Evolutionary conservation across 345 rosid species (phyloP).

Genomic region (Mallotus nudiflorus): DNA sequence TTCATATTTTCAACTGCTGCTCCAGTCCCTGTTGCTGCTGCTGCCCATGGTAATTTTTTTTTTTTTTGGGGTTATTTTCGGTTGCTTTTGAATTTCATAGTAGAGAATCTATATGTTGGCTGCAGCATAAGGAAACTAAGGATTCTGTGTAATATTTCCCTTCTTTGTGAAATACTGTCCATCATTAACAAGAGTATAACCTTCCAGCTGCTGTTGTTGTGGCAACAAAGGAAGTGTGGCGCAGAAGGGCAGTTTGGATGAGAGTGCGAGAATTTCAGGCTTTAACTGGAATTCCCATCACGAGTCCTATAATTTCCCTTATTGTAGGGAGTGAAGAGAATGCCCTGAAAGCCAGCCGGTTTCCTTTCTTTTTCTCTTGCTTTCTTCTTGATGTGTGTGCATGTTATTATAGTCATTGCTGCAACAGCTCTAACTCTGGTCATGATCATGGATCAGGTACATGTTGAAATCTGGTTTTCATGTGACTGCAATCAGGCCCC

Average conservation of each 20-base stretch:
- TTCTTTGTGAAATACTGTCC: not conserved
- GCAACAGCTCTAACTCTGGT: slow-evolving; percentile 19
- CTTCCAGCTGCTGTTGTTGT: slow-evolving; percentile 77
- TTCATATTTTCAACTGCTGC: slow-evolving; percentile 87
- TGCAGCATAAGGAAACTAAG: no score
- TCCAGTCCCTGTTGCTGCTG: slow-evolving; percentile 81
- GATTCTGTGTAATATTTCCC: no score
- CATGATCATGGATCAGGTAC: slow-evolving; percentile 45
- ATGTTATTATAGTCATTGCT: not conserved
- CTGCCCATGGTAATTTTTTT: slow-evolving; percentile 76
- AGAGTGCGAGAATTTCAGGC: slow-evolving; percentile 66
- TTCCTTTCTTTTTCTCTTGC: slow-evolving; percentile 18
- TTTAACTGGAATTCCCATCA: slow-evolving; percentile 68
- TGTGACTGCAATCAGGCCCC: slow-evolving; percentile 92
- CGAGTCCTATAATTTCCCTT: slow-evolving; percentile 83
- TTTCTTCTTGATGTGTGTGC: not conserved
- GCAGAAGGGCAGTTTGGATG: slow-evolving; percentile 81
- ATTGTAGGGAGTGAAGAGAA: slow-evolving; percentile 83
- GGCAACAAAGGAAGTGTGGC: slow-evolving; percentile 83
- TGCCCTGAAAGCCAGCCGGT: slow-evolving; percentile 86
- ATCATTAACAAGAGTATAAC: slow-evolving; percentile 23
- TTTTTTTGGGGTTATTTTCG: no score
- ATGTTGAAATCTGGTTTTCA: slow-evolving; percentile 82
- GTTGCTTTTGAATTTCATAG: no score
- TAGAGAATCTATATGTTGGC: no score